Conservation (phyloP, 768 basidiomycete species). For the Phylloporus sp. region DNA sequence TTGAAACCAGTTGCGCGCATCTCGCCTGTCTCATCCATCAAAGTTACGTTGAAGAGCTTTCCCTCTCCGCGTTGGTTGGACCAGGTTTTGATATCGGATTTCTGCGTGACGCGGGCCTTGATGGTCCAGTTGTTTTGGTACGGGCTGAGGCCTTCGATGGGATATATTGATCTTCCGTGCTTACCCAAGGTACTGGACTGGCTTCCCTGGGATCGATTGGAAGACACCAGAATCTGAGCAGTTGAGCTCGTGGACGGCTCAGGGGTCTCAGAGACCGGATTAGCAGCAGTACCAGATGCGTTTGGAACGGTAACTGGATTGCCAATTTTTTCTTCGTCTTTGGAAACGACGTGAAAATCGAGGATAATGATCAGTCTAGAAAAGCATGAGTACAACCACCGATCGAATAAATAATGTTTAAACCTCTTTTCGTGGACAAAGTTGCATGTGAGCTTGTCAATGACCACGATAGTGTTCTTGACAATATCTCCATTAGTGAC, state of each 20-base stretch:
- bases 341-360: conserved; percentile 52
- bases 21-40: conserved; percentile 94
- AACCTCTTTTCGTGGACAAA: conserved; percentile 82
- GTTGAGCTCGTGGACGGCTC: conserved; percentile 29
- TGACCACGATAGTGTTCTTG: conserved; percentile 63
- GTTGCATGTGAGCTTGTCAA: conserved; percentile 80
- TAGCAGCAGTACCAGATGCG: conserved; percentile 28
- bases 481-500: conserved; percentile 60
- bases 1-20: conserved; percentile 94
- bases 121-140: conserved; percentile 99
- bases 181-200: conserved; percentile 15
- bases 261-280: conserved; percentile 20
- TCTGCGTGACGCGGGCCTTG: conserved; percentile 88
- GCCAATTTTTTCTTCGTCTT: conserved; percentile 70
- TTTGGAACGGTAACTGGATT: conserved; percentile 42
- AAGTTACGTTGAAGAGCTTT: conserved; percentile 85
- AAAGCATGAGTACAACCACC: conserved; percentile 2
- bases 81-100: conserved; percentile 87
- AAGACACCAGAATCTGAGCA: conserved; percentile 24
- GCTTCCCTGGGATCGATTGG: conserved; percentile 10
- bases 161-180: conserved; percentile 46
- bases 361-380: conserved; percentile 80
- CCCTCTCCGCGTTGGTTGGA: conserved; percentile 90
- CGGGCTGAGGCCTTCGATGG: conserved; percentile 92
- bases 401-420: conserved; percentile 16